phyloP scores from a whole-genome alignment of 768 basidiomycete genomes.

The Mycena capillaripes region DNA sequence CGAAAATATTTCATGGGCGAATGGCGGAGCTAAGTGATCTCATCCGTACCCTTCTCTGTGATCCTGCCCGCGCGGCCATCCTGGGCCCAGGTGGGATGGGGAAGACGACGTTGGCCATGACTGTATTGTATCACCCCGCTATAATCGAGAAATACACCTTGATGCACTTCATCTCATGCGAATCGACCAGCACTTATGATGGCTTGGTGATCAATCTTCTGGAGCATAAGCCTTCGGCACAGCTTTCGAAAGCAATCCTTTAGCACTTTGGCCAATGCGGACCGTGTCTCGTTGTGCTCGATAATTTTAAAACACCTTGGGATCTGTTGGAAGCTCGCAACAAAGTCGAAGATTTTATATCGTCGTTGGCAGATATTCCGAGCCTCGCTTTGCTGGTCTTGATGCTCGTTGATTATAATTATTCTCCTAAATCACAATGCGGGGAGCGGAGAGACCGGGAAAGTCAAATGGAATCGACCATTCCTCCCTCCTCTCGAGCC shows the following conservation, averaged over 20 bases:
- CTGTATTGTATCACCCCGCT: not conserved
- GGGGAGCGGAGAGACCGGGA: not conserved
- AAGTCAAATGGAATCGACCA: not conserved
- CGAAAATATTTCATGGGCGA: not conserved
- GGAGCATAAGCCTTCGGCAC: not conserved
- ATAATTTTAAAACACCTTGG: not conserved
- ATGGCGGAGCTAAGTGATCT: not conserved
- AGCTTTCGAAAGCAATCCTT: not conserved
- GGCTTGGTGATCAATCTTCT: not conserved
- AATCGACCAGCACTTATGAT: not conserved
- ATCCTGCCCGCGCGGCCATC: not conserved
- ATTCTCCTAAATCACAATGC: not conserved
- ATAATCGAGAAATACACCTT: not conserved
- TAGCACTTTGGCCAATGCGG: not conserved
- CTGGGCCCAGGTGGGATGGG: too few species aligned
- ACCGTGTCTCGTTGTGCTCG: not conserved
- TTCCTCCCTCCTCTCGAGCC: not conserved
- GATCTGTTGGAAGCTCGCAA: not conserved
- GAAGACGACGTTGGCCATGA: not conserved
- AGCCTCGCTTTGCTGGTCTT: not conserved
- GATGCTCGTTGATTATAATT: not conserved
- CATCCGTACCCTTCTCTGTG: not conserved
- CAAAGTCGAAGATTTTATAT: not conserved
- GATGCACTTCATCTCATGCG: not conserved
- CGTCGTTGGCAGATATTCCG: not conserved